Base-by-base conservation (phyloP, 768 basidiomycete genomes). In the Boletellus emodensis region DNA sequence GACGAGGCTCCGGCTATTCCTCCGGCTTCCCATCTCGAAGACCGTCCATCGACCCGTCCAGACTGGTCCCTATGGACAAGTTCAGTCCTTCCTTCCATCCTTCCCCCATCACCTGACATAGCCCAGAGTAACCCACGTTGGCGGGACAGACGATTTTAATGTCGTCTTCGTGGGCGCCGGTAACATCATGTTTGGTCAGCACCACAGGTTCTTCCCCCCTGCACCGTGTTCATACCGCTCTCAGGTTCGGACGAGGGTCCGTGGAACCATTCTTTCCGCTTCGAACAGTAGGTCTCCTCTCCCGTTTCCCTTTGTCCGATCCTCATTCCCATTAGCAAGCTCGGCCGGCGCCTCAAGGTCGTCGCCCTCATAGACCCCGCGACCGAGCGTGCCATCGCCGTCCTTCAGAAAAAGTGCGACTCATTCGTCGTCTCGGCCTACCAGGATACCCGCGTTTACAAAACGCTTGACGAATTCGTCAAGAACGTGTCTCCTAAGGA, bases 341-440 rank as follows among this genome's bases (percentile, higher is more conserved):
- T 98, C 53, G 95, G 95, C 41, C 85, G 84, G 18, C 90, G 95
- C 57, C 88, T 98, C 70, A 97, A 95, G 68, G 91, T 99, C 49
- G 83, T 94, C 55, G 95, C 92, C 22, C 76, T 99, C 51, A 85
- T 99, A 63, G 95, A 99, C 68, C 95, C 95, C 17, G 85, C 83
- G 22, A 76, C 82, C 50, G 86, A 90, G 38, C 90, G 92, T 54
- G 90, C 93, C 18, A 74, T 77, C 14, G 74, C 83, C 20, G 86
- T 87, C 32, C 83, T 99, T 53, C 78, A 85, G 65, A 87, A 90
- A 74, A 97, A 97, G 77, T 83, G 90, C 64, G 87, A 87, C 62
- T 89, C 90, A 13, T 94, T 94, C 77, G 94, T 96, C 71, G 81
- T 87, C 52, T 90, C 89, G 34, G 94, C 95, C 14, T 99, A 99